A percentile compares a stretch with the other conserved stretches of the same genome.
Evolutionary conservation across 2,329 filamentous ascomycete species (phyloP).

Genomic region (Xylariaceae sp.): DNA sequence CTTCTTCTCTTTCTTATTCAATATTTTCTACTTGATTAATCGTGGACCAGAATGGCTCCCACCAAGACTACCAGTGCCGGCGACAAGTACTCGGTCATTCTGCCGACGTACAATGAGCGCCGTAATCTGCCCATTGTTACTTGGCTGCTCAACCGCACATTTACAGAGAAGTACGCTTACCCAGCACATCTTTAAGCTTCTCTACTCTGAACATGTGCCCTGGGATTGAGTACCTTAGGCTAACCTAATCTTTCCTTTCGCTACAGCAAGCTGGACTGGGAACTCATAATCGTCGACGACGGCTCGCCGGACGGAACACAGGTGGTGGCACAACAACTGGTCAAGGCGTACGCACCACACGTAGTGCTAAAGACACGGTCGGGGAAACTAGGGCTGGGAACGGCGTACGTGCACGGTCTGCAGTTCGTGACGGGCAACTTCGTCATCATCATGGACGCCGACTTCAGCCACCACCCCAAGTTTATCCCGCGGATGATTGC

Average conservation of each 20-base stretch:
- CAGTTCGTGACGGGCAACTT: conserved; percentile 91
- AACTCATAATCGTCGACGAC: conserved; percentile 98
- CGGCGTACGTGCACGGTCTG: conserved; percentile 93
- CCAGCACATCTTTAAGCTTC: not conserved
- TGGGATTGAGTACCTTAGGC: not conserved
- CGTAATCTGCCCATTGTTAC: conserved; percentile 94
- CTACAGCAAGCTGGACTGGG: conserved; percentile 87
- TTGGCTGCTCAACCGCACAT: conserved; percentile 92
- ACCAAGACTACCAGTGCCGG: conserved; percentile 46
- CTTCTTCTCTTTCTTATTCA: conserved; percentile 10
- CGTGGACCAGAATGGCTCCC: conserved; percentile 52
- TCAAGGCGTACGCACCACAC: conserved; percentile 80
- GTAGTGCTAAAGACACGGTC: conserved; percentile 85
- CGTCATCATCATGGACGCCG: conserved; percentile 99
- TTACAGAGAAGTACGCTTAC: conserved; percentile 76
- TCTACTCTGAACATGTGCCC: not conserved
- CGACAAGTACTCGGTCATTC: conserved; percentile 95
- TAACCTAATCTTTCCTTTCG: conserved; percentile 17
- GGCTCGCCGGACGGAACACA: conserved; percentile 96
- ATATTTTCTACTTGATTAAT: conserved; percentile 10
- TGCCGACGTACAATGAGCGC: conserved; percentile 98
- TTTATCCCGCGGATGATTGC: conserved; percentile 96
- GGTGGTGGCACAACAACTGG: conserved; percentile 86
- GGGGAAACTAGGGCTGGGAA: conserved; percentile 96
- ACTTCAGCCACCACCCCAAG: conserved; percentile 98